A percentile compares a stretch with the other conserved stretches of the same genome.
Conservation (phyloP, 768 basidiomycete species). For the Agrocybe pediades region DNA sequence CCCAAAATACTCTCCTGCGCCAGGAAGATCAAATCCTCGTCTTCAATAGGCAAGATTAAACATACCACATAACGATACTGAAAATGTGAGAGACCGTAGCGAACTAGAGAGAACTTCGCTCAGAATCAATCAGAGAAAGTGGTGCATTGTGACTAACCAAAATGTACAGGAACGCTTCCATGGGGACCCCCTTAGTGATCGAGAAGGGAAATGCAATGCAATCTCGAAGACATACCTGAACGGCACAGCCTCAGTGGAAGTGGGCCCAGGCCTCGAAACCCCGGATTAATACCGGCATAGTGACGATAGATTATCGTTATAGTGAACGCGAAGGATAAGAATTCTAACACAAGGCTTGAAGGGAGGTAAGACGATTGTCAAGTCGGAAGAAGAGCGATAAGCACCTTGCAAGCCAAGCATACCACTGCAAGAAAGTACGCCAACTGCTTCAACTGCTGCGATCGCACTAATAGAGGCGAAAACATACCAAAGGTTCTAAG, state of each 20-base stretch:
- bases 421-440: slow-evolving; percentile 7
- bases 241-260: slow-evolving; percentile 10
- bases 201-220: not conserved
- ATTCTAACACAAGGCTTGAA: slow-evolving; percentile 17
- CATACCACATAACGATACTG: slow-evolving; percentile 19
- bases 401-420: slow-evolving; percentile 15
- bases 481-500: slow-evolving; percentile 5
- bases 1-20: slow-evolving; percentile 3
- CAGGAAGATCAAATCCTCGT: not conserved
- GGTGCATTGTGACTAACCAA: not conserved
- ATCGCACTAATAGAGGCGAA: not conserved
- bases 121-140: not conserved
- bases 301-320: slow-evolving; percentile 9
- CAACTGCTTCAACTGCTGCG: not conserved
- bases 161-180: slow-evolving; percentile 11
- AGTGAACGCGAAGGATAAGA: slow-evolving; percentile 15
- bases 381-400: not conserved
- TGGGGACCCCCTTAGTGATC: not conserved
- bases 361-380: not conserved
- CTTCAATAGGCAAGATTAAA: not conserved
- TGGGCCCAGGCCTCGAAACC: slow-evolving; percentile 8
- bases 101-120: slow-evolving; percentile 1
- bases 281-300: slow-evolving; percentile 7
- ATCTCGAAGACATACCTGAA: slow-evolving; percentile 9
- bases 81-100: slow-evolving; percentile 12